These are phyloP conservation scores for Panicum miliaceum DNA, from an alignment of 176 grass and related monocot species.

Conservation along the genomic window DNA sequence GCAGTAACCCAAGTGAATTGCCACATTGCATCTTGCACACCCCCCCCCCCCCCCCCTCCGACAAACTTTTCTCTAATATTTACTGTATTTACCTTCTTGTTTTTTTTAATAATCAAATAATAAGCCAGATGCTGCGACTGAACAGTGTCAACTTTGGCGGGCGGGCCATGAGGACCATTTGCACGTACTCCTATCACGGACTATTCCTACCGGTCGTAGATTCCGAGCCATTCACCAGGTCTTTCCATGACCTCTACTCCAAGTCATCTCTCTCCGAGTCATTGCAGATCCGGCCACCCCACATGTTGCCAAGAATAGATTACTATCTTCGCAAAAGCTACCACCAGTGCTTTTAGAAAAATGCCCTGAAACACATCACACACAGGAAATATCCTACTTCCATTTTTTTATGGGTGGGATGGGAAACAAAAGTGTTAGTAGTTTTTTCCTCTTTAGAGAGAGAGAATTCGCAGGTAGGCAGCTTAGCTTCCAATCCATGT, in stretches of 20 bases:
- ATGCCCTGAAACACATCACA: not conserved
- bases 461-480: not conserved
- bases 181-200: not conserved
- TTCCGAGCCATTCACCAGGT: slow-evolving; percentile 17
- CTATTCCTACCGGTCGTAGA: not conserved
- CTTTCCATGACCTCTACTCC: slow-evolving; percentile 23
- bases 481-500: not conserved
- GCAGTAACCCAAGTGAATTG: no score
- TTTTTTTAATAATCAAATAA: not conserved
- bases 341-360: not conserved
- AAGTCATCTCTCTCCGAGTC: not conserved
- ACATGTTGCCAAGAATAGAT: not conserved
- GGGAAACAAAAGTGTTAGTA: not conserved
- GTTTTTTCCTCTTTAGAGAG: not conserved
- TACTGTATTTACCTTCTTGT: no score
- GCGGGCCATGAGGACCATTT: not conserved
- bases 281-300: not conserved
- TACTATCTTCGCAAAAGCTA: not conserved
- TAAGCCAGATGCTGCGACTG: not conserved
- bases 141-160: slow-evolving; percentile 31
- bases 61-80: no score
- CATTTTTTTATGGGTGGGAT: not conserved
- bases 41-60: no score
- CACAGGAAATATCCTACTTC: no score
- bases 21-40: not conserved